Evolutionary conservation across 495 filamentous ascomycete species (phyloP), one percentile per base, ranked within the genome.

Genomic region (Hypoxylon intermedium): DNA sequence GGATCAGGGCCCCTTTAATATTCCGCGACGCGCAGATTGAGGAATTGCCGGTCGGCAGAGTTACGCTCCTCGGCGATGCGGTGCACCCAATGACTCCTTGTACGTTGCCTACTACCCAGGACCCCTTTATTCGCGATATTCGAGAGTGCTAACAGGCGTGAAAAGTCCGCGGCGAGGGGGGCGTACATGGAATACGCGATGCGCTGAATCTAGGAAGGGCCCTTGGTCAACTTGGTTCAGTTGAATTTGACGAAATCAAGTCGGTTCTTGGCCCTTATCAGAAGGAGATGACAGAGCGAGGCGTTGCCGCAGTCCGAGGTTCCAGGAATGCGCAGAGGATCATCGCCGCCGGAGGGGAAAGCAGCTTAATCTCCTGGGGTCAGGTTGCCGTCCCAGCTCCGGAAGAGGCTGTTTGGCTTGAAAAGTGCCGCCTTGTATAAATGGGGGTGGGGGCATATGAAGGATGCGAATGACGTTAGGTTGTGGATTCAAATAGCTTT

Each of bases 71-170:
- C 5, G 85, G 85, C 2, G 86, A 88, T 70, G 83, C 85, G 0
- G 76, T 82, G 5, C 85, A 89, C 69, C 75, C 83, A 0, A 88
- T 88, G 85, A 76, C 81, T 0, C 81, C 79, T 60, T 83, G 85
- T 87, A 79, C 71, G 83, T 81, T 5, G 21, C 24, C 0, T 33
- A 0, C 11, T 11, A 11, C 13, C 9, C 31, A n/a, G 0, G 15
- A 23, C 16, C n/a, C n/a, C n/a, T 11, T 12, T 9, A 13, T 12
- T 47, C 23, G 9, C 31, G 1, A 42, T n/a, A 45, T 7, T 40
- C n/a, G 13, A 9, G 1, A 23, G 2, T 19, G 31, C 36, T 53
- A 40, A 63, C 41, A 26, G 13, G 26, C 16, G 13, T 11, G 11
- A 1, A 5, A 46, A 79, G 76, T 77, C 47, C 71, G 75, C 5